A percentile compares a stretch with the other conserved stretches of the same genome.
Conservation (phyloP, 768 basidiomycete genomes). For the Lyophyllum atratum region DNA sequence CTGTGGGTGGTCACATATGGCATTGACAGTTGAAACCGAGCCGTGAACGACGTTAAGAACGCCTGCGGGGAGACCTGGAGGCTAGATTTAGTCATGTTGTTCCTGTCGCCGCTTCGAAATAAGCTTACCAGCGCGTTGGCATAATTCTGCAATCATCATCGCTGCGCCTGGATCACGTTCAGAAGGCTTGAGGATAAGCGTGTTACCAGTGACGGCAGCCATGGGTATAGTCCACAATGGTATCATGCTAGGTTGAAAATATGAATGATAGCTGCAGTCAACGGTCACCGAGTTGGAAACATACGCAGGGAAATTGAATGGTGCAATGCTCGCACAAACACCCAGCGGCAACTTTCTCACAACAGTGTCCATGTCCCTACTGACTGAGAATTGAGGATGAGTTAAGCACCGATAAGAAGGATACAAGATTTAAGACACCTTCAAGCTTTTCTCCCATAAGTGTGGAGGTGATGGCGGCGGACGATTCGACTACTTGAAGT, state of each 20-base stretch:
- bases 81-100: background rate
- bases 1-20: constrained; percentile 87
- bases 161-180: constrained; percentile 97
- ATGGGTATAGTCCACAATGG: constrained; percentile 95
- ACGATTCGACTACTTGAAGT: constrained; percentile 84
- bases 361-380: constrained; percentile 96
- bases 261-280: constrained; percentile 1
- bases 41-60: constrained; percentile 95
- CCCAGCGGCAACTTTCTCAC: constrained; percentile 84
- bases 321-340: constrained; percentile 84
- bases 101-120: background rate
- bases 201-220: constrained; percentile 89
- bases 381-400: constrained; percentile 51
- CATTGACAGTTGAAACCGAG: constrained; percentile 85
- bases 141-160: constrained; percentile 97
- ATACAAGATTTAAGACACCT: constrained; percentile 45
- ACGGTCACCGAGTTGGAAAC: constrained; percentile 21
- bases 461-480: constrained; percentile 78
- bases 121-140: constrained; percentile 72
- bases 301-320: constrained; percentile 90
- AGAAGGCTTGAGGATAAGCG: constrained; percentile 92
- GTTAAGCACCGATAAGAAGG: background rate
- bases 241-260: constrained; percentile 70
- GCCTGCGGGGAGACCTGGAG: constrained; percentile 73
- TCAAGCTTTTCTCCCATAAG: constrained; percentile 93